Percentiles rank a stretch among this genome's conserved stretches.
Conservation (phyloP, 1,284 basidiomycete species). For the Entoloma clypeatum region DNA sequence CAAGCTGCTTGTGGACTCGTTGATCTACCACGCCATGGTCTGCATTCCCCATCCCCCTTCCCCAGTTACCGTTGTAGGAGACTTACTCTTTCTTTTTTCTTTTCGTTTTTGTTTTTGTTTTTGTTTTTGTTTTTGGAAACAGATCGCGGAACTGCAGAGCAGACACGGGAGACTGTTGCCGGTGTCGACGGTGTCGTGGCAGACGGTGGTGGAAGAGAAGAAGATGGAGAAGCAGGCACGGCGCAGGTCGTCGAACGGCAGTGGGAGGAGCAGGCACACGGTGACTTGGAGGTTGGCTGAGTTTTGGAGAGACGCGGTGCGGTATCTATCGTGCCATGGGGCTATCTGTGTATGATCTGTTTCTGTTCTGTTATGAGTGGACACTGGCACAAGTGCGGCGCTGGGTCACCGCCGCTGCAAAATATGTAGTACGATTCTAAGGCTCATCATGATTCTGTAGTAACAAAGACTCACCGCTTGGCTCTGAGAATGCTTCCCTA, state of each 20-base stretch:
- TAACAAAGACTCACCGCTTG: too few species aligned
- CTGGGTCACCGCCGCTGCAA: neutral
- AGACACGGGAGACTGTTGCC: constrained; percentile 13
- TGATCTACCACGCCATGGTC: constrained; percentile 14
- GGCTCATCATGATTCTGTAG: too few species aligned
- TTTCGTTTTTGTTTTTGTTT: neutral
- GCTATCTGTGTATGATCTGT: neutral
- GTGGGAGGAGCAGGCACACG: neutral
- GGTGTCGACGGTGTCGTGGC: constrained; percentile 9
- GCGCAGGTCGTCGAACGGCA: neutral
- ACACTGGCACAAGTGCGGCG: neutral
- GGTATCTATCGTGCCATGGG: constrained; percentile 14
- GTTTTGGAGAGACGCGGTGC: constrained; percentile 12
- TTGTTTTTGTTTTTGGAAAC: neutral
- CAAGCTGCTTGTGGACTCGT: constrained; percentile 10
- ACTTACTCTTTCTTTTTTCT: neutral
- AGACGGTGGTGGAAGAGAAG: constrained; percentile 5
- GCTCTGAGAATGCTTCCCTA: too few species aligned
- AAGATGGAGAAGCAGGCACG: neutral
- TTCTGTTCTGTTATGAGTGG: neutral
- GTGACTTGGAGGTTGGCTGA: constrained; percentile 10
- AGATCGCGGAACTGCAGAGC: constrained; percentile 13
- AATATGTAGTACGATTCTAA: neutral
- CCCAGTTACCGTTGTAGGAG: neutral
- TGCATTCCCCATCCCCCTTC: neutral